Evolutionary conservation across 345 rosid species (phyloP).

Genomic region (Raphanus sativus): DNA sequence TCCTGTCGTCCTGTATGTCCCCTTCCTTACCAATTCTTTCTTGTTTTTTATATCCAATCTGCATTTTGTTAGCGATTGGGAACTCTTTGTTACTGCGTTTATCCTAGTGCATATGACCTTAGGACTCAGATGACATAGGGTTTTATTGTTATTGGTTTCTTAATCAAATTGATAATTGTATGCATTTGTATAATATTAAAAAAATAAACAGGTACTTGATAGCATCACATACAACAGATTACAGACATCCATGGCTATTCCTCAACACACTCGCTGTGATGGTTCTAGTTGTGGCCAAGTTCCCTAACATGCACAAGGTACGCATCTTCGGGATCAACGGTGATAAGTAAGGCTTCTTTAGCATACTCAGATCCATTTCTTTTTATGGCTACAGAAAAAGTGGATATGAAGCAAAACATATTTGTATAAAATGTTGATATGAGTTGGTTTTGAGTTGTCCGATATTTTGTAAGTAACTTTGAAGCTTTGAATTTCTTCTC

Average conservation of each 20-base stretch:
- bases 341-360: constrained; percentile 47
- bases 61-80: not conserved
- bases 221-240: constrained; percentile 96
- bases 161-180: not conserved
- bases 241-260: constrained; percentile 88
- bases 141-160: not conserved
- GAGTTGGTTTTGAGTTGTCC: constrained; percentile 25
- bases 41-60: not conserved
- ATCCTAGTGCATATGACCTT: too few species aligned
- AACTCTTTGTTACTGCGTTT: not conserved
- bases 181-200: not conserved
- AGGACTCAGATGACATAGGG: not conserved
- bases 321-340: constrained; percentile 97
- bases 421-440: constrained; percentile 31
- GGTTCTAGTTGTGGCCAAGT: constrained; percentile 92
- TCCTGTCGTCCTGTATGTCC: constrained; percentile 88
- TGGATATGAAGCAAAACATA: not conserved
- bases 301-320: constrained; percentile 99
- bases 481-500: constrained; percentile 12
- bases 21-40: not conserved
- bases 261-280: constrained; percentile 83
- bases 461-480: constrained; percentile 36
- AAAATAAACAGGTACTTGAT: constrained; percentile 71
- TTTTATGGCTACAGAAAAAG: constrained; percentile 22
- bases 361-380: not conserved